Base-by-base conservation (phyloP, 139 green algal genomes). In the Chlorokybus atmophyticus region DNA sequence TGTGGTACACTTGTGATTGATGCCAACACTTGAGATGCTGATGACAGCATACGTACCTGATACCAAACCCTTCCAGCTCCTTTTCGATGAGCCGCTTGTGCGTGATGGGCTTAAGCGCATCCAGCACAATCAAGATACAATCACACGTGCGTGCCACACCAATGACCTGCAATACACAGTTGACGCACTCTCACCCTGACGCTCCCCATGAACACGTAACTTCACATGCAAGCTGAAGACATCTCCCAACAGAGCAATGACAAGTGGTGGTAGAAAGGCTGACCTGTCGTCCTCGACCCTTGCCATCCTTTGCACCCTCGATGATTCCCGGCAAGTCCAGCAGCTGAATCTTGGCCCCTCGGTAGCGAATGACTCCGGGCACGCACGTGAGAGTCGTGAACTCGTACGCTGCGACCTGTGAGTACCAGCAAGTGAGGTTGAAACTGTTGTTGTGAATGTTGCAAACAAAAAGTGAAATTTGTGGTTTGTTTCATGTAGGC, bases 341-440 rank as follows among this genome's bases (percentile, higher is more conserved):
- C 62, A 98, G 79, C 74, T 98, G 90, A 38, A 79, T 72, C 31
- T 72, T 73, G 4, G 69, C 66, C 39, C 80, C 84, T 28, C 79
- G 64, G 66, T 96, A 94, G 3, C 83, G 78, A 47, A 94, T 87
- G 26, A 95, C 84, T 3, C 89, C 89, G 0, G 91, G 90, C 8
- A 98, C 75, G 60, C 85, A 94, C 5, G 90, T 98, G 31, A 98
- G 74, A 3, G 90, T 98, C 0, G 90, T 98, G 74, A 98, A 98
- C 81, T 98, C 90, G 68, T 97, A 97, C 0, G 76, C 71, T 17
- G 66, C 66, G 21, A 68, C 67, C 75, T 98, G 91, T 10, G n/a
- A n/a, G n/a, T n/a, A n/a, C n/a, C 82, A 94, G 64, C 87, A 90
- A 1, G 85, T 94, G n/a, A 87, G 87, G 0, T 87, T 96, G 10